Evolutionary conservation across 805 yeast genomes (phyloP).

Genomic region (Wickerhamia fluorescens): DNA sequence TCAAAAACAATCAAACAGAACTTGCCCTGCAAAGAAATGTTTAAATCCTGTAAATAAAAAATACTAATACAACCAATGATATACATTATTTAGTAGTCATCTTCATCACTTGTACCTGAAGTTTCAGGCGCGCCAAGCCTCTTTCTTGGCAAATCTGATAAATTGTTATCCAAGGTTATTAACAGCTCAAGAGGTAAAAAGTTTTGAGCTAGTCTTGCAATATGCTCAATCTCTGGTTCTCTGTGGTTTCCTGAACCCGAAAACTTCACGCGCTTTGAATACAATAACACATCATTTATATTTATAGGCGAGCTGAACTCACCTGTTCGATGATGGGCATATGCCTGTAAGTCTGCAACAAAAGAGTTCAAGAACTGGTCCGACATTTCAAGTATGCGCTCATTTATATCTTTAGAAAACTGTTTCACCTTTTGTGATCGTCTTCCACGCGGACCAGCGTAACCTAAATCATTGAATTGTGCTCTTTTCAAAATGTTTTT

Average conservation of each 20-base stretch:
- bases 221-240: constrained; percentile 12
- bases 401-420: constrained; percentile 9
- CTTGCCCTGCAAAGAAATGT: constrained; percentile 13
- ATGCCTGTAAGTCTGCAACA: constrained; percentile 28
- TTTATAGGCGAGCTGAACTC: constrained; percentile 20
- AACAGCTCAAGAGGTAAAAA: constrained; percentile 31
- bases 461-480: constrained; percentile 1
- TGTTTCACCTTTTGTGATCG: too few relatives aligned
- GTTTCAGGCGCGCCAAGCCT: constrained; percentile 1
- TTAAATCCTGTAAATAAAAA: constrained; percentile 12
- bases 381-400: constrained; percentile 21
- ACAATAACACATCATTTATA: constrained; percentile 29
- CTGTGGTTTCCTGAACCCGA: constrained; percentile 5
- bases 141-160: too few relatives aligned
- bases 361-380: constrained; percentile 23
- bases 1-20: constrained; percentile 23
- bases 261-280: constrained; percentile 24
- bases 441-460: constrained; percentile 1
- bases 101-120: not conserved
- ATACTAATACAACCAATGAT: constrained; percentile 1
- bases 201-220: constrained; percentile 25
- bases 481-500: constrained; percentile 1
- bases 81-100: too few relatives aligned
- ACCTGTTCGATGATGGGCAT: constrained; percentile 21
- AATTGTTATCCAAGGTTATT: constrained; percentile 24